A percentile compares a stretch with the other conserved stretches of the same genome.
Evolutionary conservation across 345 rosid genomes (phyloP).

Genomic region (Arabidopsis arenosa): DNA sequence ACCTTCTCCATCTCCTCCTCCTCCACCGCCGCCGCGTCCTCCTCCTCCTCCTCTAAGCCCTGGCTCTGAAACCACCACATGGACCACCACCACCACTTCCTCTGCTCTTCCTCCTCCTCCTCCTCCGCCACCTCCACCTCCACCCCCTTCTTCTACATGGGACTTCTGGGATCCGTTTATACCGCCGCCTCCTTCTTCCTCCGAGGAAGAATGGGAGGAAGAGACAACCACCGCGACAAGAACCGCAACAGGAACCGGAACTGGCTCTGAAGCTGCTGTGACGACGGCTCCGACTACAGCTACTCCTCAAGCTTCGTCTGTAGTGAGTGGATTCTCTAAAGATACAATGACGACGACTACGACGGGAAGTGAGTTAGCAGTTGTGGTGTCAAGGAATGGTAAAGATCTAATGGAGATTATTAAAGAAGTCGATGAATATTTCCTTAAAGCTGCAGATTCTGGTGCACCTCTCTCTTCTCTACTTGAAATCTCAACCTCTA

Average conservation of each 20-base stretch:
- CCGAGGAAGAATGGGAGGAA: constrained; percentile 87
- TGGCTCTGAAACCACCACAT: constrained; percentile 77
- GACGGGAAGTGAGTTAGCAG: constrained; percentile 69
- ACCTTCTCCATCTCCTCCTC: constrained; percentile 43
- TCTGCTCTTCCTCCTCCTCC: constrained; percentile 54
- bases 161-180: constrained; percentile 95
- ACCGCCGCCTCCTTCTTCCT: constrained; percentile 57
- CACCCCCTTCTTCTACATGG: constrained; percentile 80
- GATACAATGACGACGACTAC: constrained; percentile 51
- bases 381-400: constrained; percentile 78
- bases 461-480: constrained; percentile 69
- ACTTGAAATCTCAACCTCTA: constrained; percentile 66
- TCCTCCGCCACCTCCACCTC: constrained; percentile 61
- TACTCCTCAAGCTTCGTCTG: constrained; percentile 59
- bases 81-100: constrained; percentile 72
- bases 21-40: constrained; percentile 43
- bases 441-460: constrained; percentile 78
- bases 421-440: constrained; percentile 93
- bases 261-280: constrained; percentile 51
- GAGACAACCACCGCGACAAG: constrained; percentile 46
- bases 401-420: constrained; percentile 88
- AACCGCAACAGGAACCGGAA: constrained; percentile 38
- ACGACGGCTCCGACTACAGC: constrained; percentile 52
- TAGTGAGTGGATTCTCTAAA: constrained; percentile 70
- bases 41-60: constrained; percentile 78